phyloP scores from a whole-genome alignment of 345 rosid species.

The Physaria fendleri region DNA sequence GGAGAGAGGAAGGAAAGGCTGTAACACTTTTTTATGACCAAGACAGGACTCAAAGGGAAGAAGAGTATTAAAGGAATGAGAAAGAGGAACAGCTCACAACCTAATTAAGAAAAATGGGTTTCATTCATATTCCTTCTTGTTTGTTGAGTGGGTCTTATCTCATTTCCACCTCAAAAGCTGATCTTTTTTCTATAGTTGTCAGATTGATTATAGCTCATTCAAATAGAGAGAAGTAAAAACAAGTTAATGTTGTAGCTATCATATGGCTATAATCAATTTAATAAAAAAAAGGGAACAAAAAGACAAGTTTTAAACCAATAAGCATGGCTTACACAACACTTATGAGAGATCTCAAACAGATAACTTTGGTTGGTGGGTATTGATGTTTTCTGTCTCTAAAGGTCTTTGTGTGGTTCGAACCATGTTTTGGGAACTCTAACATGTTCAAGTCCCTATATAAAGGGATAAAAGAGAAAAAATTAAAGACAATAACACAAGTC shows the following conservation, averaged over 20 bases:
- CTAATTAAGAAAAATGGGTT: conserved; percentile 30
- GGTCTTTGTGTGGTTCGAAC: conserved; percentile 19
- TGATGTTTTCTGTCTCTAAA: conserved; percentile 19
- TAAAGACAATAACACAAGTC: too few relatives aligned
- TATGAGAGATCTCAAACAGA: conserved; percentile 19
- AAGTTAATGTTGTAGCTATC: conserved; percentile 19
- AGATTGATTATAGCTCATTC: conserved; percentile 20
- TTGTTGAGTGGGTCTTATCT: conserved; percentile 31
- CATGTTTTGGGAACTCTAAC: conserved; percentile 24
- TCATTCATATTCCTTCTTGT: conserved; percentile 30
- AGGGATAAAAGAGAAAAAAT: not conserved
- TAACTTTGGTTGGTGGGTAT: conserved; percentile 27
- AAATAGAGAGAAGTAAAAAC: conserved; percentile 7
- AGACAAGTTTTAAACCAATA: conserved; percentile 23
- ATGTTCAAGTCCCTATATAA: conserved; percentile 13
- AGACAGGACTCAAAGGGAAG: conserved; percentile 26
- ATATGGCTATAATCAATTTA: conserved; percentile 5
- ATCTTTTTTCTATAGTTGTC: conserved; percentile 21
- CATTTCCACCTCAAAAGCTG: conserved; percentile 29
- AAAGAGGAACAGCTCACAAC: conserved; percentile 35
- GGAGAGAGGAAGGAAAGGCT: conserved; percentile 28
- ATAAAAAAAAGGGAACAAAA: not conserved
- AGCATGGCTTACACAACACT: conserved; percentile 25
- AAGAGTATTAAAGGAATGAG: conserved; percentile 36
- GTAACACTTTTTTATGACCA: conserved; percentile 35